These are phyloP conservation scores for Beauveria caledonica DNA, from an alignment of 2,329 filamentous ascomycete genomes.

Conservation along the genomic window DNA sequence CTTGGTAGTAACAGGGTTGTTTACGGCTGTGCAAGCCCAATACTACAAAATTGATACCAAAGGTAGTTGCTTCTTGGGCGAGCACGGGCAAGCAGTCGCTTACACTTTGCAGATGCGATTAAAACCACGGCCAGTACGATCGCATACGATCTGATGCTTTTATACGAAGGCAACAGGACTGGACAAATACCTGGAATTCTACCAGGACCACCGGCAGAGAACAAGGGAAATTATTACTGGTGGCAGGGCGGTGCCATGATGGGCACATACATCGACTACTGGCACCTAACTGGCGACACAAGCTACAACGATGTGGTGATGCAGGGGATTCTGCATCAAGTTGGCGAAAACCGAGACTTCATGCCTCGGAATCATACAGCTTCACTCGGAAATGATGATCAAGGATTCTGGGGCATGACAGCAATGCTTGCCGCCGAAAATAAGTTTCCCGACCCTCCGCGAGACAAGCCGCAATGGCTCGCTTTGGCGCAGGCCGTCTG, in stretches of 20 bases:
- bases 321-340: constrained; percentile 49
- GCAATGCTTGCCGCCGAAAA: constrained; percentile 60
- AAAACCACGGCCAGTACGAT: constrained; percentile 31
- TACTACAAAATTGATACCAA: constrained; percentile 11
- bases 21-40: neutral
- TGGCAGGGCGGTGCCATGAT: constrained; percentile 66
- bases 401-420: constrained; percentile 62
- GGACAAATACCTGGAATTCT: constrained; percentile 41
- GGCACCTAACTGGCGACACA: constrained; percentile 56
- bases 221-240: constrained; percentile 57
- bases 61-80: neutral
- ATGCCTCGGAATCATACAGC: constrained; percentile 52
- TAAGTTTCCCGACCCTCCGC: constrained; percentile 51
- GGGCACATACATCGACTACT: constrained; percentile 62
- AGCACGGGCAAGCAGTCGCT: neutral
- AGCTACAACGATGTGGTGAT: constrained; percentile 53
- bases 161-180: constrained; percentile 35
- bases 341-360: constrained; percentile 48
- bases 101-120: constrained; percentile 27
- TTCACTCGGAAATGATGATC: constrained; percentile 60
- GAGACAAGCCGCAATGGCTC: constrained; percentile 49
- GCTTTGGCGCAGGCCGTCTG: constrained; percentile 63
- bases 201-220: constrained; percentile 34
- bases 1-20: neutral
- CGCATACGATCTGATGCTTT: constrained; percentile 34